These are phyloP conservation scores for Euphorbia peplus DNA, from an alignment of 345 rosid genomes.

Conservation along the genomic window DNA sequence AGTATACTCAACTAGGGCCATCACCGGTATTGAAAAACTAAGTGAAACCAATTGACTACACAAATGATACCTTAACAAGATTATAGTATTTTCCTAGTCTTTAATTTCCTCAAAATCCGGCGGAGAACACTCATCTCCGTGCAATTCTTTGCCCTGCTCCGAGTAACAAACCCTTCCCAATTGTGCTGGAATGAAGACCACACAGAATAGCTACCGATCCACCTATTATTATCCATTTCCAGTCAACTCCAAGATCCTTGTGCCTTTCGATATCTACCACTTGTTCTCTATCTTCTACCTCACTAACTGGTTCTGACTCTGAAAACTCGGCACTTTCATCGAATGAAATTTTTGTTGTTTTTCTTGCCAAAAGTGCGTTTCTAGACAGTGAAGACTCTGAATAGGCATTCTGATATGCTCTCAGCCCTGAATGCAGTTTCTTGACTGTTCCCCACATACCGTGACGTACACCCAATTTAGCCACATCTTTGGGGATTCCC, in stretches of 20 bases:
- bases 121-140: slow-evolving; percentile 51
- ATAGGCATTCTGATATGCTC: slow-evolving; percentile 79
- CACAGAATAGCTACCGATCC: slow-evolving; percentile 75
- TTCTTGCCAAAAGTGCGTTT: slow-evolving; percentile 63
- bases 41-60: not conserved
- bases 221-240: slow-evolving; percentile 88
- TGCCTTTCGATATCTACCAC: slow-evolving; percentile 23
- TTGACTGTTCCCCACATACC: slow-evolving; percentile 99
- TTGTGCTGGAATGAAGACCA: slow-evolving; percentile 63
- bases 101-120: not conserved
- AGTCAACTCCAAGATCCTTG: slow-evolving; percentile 59
- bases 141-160: slow-evolving; percentile 86
- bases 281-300: slow-evolving; percentile 40
- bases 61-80: not conserved
- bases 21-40: not conserved
- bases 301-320: slow-evolving; percentile 32
- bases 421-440: slow-evolving; percentile 77
- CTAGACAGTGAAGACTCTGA: slow-evolving; percentile 55
- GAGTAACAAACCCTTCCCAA: slow-evolving; percentile 69
- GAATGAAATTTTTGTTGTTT: slow-evolving; percentile 59
- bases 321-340: slow-evolving; percentile 38
- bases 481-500: slow-evolving; percentile 98
- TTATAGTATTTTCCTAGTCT: not conserved
- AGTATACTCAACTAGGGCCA: no score
- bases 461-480: slow-evolving; percentile 85